These are phyloP conservation scores for Globisporangium heterothallicum DNA, from an alignment of 352 stramenopile genomes.

Conservation along the genomic window DNA sequence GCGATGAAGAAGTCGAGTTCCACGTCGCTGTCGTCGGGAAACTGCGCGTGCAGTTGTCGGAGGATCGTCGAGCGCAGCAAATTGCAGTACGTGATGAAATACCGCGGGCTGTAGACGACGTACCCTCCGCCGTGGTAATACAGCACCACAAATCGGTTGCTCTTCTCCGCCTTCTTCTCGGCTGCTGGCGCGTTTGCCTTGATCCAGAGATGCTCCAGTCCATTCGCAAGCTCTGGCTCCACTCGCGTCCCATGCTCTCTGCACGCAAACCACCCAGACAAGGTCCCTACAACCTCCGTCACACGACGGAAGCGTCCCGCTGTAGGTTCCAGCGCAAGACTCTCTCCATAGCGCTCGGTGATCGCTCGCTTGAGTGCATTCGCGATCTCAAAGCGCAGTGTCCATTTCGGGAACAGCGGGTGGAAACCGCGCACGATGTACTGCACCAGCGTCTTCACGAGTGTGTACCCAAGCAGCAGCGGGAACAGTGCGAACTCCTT, in stretches of 20 bases:
- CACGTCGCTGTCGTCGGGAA: constrained; percentile 10
- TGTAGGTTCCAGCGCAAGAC: constrained; percentile 8
- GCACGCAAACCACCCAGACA: constrained; percentile 17
- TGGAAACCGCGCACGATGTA: background rate
- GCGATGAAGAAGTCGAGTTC: constrained; percentile 25
- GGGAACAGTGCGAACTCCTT: background rate
- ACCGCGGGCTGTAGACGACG: constrained; percentile 22
- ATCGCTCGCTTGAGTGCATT: constrained; percentile 13
- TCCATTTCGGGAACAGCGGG: constrained; percentile 19
- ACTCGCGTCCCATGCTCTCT: constrained; percentile 11
- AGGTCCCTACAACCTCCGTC: constrained; percentile 11
- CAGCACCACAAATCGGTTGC: constrained; percentile 21
- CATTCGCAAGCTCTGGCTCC: constrained; percentile 22
- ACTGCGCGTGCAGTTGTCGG: background rate
- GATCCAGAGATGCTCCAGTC: constrained; percentile 37
- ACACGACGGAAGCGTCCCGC: constrained; percentile 17
- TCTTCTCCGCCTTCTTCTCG: background rate
- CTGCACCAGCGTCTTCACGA: background rate
- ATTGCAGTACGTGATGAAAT: constrained; percentile 28
- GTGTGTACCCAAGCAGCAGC: background rate
- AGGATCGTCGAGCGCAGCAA: constrained; percentile 10
- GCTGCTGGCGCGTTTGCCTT: background rate
- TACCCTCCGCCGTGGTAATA: constrained; percentile 37
- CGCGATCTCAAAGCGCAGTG: constrained; percentile 27
- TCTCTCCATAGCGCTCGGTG: constrained; percentile 14